phyloP scores from a whole-genome alignment of 2,329 filamentous ascomycete species.

The Pseudofabraea citricarpa region DNA sequence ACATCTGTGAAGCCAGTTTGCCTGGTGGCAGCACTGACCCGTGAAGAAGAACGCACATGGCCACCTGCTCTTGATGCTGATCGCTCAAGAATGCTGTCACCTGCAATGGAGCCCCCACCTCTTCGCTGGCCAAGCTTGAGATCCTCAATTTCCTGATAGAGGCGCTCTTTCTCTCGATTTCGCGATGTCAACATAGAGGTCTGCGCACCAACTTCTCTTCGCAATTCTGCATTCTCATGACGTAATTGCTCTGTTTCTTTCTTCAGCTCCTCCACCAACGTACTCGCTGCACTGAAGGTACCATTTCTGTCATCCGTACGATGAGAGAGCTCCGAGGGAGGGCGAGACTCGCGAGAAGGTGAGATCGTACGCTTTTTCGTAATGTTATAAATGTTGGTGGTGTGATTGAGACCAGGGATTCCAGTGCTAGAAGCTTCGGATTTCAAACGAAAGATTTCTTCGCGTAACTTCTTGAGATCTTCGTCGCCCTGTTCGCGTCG shows the following conservation, averaged over 20 bases:
- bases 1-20: constrained; percentile 55
- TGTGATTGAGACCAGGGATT: constrained; percentile 43
- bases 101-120: constrained; percentile 59
- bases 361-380: constrained; percentile 46
- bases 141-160: constrained; percentile 97
- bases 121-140: constrained; percentile 83
- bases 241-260: constrained; percentile 70
- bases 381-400: constrained; percentile 63
- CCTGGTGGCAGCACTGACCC: constrained; percentile 44
- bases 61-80: constrained; percentile 72
- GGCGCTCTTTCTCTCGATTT: constrained; percentile 87
- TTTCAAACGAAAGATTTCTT: constrained; percentile 74
- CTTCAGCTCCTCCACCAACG: constrained; percentile 71
- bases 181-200: constrained; percentile 96
- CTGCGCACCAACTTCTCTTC: constrained; percentile 89
- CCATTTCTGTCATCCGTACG: constrained; percentile 43
- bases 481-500: constrained; percentile 87
- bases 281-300: constrained; percentile 54
- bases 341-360: constrained; percentile 34
- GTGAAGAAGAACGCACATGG: constrained; percentile 67
- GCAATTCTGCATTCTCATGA: constrained; percentile 87
- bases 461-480: constrained; percentile 76
- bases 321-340: constrained; percentile 41
- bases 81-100: constrained; percentile 91
- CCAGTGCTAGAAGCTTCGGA: constrained; percentile 40